Evolutionary conservation across 345 rosid species (phyloP).

Genomic region (Euphorbia peplus): DNA sequence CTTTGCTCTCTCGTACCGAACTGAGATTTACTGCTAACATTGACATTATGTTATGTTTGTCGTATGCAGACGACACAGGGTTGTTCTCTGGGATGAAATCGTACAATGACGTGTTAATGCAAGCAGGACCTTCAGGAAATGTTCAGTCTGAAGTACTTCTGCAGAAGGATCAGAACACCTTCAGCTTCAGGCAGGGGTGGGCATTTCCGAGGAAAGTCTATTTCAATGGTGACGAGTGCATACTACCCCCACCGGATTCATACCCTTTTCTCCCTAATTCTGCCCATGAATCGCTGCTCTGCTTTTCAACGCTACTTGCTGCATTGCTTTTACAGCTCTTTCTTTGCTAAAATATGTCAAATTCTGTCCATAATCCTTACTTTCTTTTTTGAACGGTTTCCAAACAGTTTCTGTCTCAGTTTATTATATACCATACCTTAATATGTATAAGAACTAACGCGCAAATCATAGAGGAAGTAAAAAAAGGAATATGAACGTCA

Average conservation of each 20-base stretch:
- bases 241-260: conserved; percentile 80
- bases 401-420: too few relatives aligned
- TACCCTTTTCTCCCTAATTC: conserved; percentile 79
- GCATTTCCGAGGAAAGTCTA: conserved; percentile 86
- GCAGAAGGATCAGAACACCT: conserved; percentile 71
- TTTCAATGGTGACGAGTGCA: conserved; percentile 90
- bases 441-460: neutral
- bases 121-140: conserved; percentile 84
- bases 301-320: conserved; percentile 28
- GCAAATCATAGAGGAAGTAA: neutral
- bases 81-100: conserved; percentile 77
- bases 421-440: too few relatives aligned
- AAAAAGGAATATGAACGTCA: neutral
- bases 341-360: conserved; percentile 34
- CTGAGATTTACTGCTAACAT: neutral
- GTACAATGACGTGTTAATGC: conserved; percentile 80
- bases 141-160: conserved; percentile 83
- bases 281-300: conserved; percentile 25
- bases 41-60: neutral
- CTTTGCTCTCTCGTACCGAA: neutral
- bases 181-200: conserved; percentile 89
- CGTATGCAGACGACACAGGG: conserved; percentile 76
- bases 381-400: neutral
- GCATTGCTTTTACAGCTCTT: conserved; percentile 32
- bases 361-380: neutral